phyloP scores from a whole-genome alignment of 2,329 filamentous ascomycete species.

The Penicillium sp. region DNA sequence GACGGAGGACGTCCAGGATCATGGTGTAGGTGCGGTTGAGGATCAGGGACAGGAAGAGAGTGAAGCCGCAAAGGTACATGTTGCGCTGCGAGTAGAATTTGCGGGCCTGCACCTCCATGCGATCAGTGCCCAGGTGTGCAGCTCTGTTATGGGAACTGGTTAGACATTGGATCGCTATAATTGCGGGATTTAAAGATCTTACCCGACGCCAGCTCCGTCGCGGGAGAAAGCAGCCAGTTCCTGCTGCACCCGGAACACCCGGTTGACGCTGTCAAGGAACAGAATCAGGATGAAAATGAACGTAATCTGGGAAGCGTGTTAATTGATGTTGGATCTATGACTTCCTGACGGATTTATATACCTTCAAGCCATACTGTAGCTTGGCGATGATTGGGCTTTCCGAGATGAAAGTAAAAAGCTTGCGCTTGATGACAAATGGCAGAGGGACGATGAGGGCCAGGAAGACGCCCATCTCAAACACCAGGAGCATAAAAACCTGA shows the following conservation, averaged over 20 bases:
- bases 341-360: conserved; percentile 30
- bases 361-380: conserved; percentile 94
- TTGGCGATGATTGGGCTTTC: conserved; percentile 84
- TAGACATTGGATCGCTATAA: conserved; percentile 3
- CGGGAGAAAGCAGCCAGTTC: conserved; percentile 77
- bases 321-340: neutral
- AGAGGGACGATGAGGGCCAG: conserved; percentile 67
- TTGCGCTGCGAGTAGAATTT: conserved; percentile 99
- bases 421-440: conserved; percentile 81
- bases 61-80: conserved; percentile 99
- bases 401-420: conserved; percentile 94
- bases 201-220: conserved; percentile 53
- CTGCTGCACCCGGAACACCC: conserved; percentile 93
- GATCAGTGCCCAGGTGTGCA: conserved; percentile 82
- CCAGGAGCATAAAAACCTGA: conserved; percentile 51
- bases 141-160: conserved; percentile 48
- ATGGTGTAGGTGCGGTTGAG: conserved; percentile 97
- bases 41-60: conserved; percentile 96
- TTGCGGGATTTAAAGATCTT: conserved; percentile 30
- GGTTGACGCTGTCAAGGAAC: conserved; percentile 94
- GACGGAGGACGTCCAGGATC: conserved; percentile 87
- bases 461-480: conserved; percentile 53
- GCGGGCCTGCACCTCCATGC: conserved; percentile 96
- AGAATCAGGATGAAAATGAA: conserved; percentile 99
- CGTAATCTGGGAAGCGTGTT: conserved; percentile 64